Evolutionary conservation across 2,329 filamentous ascomycete species (phyloP).

Genomic region (Ceratocystis variospora): DNA sequence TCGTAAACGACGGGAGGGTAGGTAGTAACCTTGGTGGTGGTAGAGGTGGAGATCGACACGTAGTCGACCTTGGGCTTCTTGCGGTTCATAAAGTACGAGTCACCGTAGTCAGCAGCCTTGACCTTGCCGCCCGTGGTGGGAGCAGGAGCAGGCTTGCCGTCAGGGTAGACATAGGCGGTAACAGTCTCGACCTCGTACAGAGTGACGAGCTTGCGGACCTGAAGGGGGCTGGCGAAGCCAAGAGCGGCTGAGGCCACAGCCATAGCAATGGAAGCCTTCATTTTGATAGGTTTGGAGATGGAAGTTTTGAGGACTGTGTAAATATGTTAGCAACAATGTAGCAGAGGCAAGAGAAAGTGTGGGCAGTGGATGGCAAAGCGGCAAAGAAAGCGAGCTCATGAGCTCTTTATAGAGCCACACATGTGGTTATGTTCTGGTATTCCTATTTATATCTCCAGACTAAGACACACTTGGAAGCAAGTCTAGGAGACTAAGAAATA

Average conservation of each 20-base stretch:
- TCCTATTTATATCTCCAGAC: no score
- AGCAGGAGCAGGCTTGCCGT: conserved; percentile 21
- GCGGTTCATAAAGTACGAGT: conserved; percentile 16
- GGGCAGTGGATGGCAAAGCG: background rate
- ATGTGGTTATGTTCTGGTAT: no score
- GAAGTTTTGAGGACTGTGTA: background rate
- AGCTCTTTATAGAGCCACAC: no score
- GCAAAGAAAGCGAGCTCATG: background rate
- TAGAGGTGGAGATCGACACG: conserved; percentile 14
- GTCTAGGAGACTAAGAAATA: background rate
- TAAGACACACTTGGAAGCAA: background rate
- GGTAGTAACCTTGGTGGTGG: conserved; percentile 20
- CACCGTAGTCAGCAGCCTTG: conserved; percentile 13
- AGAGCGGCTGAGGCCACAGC: conserved; percentile 34
- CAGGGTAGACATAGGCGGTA: conserved; percentile 24
- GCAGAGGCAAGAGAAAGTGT: background rate
- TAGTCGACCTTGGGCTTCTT: conserved; percentile 10
- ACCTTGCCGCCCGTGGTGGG: conserved; percentile 16
- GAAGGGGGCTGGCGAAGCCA: conserved; percentile 33
- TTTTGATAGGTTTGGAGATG: conserved; percentile 26
- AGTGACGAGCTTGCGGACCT: conserved; percentile 31
- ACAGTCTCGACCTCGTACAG: conserved; percentile 32
- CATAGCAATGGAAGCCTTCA: conserved; percentile 38
- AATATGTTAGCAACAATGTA: background rate
- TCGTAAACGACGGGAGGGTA: conserved; percentile 24